Evolutionary conservation across 2,329 filamentous ascomycete species (phyloP), one percentile per base, ranked within the genome.

Genomic region (Penicillium sp.): DNA sequence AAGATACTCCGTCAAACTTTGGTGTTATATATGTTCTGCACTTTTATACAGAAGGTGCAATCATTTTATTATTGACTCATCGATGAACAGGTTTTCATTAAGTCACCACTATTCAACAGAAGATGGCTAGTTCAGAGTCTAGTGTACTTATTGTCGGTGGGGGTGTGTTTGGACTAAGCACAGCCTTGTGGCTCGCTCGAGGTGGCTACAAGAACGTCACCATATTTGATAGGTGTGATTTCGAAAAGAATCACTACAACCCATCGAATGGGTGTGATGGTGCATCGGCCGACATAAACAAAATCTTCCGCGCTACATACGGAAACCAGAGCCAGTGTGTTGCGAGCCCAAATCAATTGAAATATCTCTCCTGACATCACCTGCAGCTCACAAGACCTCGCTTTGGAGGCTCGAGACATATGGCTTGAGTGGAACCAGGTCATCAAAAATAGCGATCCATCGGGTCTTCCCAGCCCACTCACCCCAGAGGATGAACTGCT

Each of bases 151-250:
- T 80, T 5, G 70, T 79, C 20, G 84, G 83, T 54, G 84, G 79
- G 41, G 69, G 72, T 20, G 68, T 86, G 1, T 80, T 80, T 20
- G 68, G 84, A 2, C 51, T 84, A 8, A 73, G 78, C 10, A 84
- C 82, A 1, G 73, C 65, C 8, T 42, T 63, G 10, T 57, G 52
- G 37, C 52, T 61, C 6, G 44, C 56, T 5, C 41, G 44, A n/a
- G 48, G 55, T 20, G 78, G 78, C 8, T 81, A 80, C 62, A 68
- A 42, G 13, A 68, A 76, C 50, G 68, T 81, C 13, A 78, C 71
- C 3, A 71, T 81, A 10, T 68, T 81, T 26, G 79, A 82, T 29
- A 54, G 54, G 17, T 58, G 51, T 43, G 7, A 21, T 45, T 51
- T 54, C 33, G 43, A 54, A 12, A 43, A 46, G n/a, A 48, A 44